phyloP scores from a whole-genome alignment of 2,329 filamentous ascomycete species.

The Penicillium sp. region DNA sequence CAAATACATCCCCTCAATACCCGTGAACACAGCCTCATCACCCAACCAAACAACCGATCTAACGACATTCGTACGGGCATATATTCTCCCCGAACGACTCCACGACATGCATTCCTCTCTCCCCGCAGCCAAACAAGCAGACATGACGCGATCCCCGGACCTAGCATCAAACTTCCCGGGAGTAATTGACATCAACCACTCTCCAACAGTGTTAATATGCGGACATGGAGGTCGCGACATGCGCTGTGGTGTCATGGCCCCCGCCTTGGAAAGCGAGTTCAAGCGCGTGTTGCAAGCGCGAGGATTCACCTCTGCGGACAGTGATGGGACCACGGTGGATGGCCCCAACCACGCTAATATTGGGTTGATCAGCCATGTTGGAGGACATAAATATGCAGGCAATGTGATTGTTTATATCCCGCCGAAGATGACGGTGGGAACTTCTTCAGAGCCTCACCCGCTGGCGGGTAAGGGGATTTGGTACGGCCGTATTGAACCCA shows the following conservation, averaged over 20 bases:
- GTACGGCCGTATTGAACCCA: slow-evolving; percentile 77
- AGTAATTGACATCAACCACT: slow-evolving; percentile 61
- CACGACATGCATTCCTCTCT: slow-evolving; percentile 36
- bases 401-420: slow-evolving; percentile 82
- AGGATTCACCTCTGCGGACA: slow-evolving; percentile 29
- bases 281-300: slow-evolving; percentile 40
- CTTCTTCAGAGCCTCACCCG: slow-evolving; percentile 26
- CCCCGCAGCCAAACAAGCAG: slow-evolving; percentile 26
- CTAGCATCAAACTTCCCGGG: slow-evolving; percentile 53
- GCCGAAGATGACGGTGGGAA: slow-evolving; percentile 29
- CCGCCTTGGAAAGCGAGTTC: slow-evolving; percentile 70
- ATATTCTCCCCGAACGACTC: slow-evolving; percentile 38
- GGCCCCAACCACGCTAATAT: slow-evolving; percentile 37
- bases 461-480: slow-evolving; percentile 62
- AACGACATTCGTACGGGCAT: slow-evolving; percentile 47
- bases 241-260: slow-evolving; percentile 78
- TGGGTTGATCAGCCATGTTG: slow-evolving; percentile 71
- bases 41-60: slow-evolving; percentile 27
- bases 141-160: slow-evolving; percentile 50
- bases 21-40: slow-evolving; percentile 56
- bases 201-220: slow-evolving; percentile 70
- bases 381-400: slow-evolving; percentile 91
- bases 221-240: slow-evolving; percentile 79
- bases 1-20: slow-evolving; percentile 71
- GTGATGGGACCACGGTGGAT: slow-evolving; percentile 27